Evolutionary conservation across 2,329 filamentous ascomycete species (phyloP).

Genomic region (Ophiognomonia clavigignenti-juglandacearum): DNA sequence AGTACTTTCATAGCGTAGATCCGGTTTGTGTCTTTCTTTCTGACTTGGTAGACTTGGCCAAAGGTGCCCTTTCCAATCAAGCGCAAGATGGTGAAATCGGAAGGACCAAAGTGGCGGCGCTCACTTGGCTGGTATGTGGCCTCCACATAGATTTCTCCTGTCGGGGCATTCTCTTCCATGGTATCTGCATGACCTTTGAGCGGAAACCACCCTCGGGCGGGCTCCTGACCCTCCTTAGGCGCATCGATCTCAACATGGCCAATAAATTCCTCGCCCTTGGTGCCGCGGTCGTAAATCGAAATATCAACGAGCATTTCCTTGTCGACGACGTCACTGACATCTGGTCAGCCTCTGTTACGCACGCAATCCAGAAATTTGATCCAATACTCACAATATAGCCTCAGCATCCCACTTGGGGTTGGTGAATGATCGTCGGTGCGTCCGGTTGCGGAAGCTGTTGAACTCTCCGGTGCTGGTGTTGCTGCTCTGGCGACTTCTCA

Average conservation of each 20-base stretch:
- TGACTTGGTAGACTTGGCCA: slow-evolving; percentile 96
- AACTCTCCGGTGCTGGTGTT: slow-evolving; percentile 78
- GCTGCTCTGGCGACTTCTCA: slow-evolving; percentile 95
- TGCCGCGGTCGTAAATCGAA: slow-evolving; percentile 82
- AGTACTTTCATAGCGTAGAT: slow-evolving; percentile 99
- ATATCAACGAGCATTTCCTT: slow-evolving; percentile 87
- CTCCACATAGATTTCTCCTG: slow-evolving; percentile 86
- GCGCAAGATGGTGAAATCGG: slow-evolving; percentile 93
- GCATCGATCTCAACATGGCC: slow-evolving; percentile 81
- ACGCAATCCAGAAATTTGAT: neutral
- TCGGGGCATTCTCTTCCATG: slow-evolving; percentile 63
- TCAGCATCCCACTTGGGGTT: slow-evolving; percentile 95
- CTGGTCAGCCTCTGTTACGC: neutral
- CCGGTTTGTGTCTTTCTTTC: slow-evolving; percentile 90
- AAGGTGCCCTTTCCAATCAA: slow-evolving; percentile 98
- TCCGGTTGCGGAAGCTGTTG: slow-evolving; percentile 54
- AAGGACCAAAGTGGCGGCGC: slow-evolving; percentile 87
- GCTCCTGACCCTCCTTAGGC: slow-evolving; percentile 62
- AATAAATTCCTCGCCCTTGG: slow-evolving; percentile 81
- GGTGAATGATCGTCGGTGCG: slow-evolving; percentile 57
- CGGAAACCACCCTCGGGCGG: slow-evolving; percentile 79
- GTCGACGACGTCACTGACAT: slow-evolving; percentile 78
- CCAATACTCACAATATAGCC: slow-evolving; percentile 75
- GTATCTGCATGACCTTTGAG: slow-evolving; percentile 73
- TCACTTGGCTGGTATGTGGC: slow-evolving; percentile 82